Evolutionary conservation across 768 basidiomycete species (phyloP), one percentile per base, ranked within the genome.

Genomic region (Tylopilus rubrobrunneus): DNA sequence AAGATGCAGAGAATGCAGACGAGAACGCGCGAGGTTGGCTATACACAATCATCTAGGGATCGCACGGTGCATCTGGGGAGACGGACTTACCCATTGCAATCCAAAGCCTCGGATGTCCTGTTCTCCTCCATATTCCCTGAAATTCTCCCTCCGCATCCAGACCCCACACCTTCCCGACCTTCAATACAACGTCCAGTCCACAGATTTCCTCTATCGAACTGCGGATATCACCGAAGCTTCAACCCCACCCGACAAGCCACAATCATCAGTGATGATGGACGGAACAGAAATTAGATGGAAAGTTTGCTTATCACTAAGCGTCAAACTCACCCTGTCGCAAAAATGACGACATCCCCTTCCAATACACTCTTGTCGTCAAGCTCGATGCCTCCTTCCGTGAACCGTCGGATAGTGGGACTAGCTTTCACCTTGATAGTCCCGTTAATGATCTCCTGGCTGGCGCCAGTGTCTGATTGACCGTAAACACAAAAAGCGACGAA

Each of bases 121-220:
- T 70, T 42, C 62, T 62, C 53, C 65, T 70, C 67, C 66, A 71
- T 14, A 62, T 63, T 0, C 79, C 79, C 19, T 76, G 71, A 25
- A 83, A 60, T 62, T 88, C 85, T 2, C 85, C 84, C 68, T 91
- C 84, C 37, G 72, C 68, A 64, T 86, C 77, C 52, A 89, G 60
- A 36, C 86, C 81, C 87, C 86, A 83, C 14, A 86, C 66, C n/a
- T 76, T 73, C 50, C 78, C 74, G 54, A 84, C 71, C 63, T 74
- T 71, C 37, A 71, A 57, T 1, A 69, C 74, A 9, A 81, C 63
- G 21, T 77, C 74, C 4, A 76, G 67, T 0, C 79, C 83, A 49
- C 80, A 77, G 6, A 86, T 66, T 19, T 69, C 62, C 49, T 65
- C 65, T 29, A 82, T 61, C 6, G 74, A 68, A 15, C 67, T 65